Conservation (phyloP, 345 rosid genomes). For the Toxicodendron radicans region DNA sequence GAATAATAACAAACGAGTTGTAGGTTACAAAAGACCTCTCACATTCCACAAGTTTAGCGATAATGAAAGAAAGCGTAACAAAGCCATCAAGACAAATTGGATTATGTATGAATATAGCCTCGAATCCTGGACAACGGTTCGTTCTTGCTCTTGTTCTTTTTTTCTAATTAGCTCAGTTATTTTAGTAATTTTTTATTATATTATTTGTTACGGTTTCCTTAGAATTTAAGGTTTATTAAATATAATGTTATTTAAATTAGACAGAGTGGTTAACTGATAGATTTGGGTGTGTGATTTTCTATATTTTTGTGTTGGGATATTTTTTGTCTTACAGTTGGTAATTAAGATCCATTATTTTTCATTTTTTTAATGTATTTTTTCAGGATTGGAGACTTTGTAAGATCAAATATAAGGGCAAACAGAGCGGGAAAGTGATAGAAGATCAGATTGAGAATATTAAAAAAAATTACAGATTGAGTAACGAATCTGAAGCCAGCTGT, state of each 20-base stretch:
- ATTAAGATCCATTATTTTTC: no score
- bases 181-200: not conserved
- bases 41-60: slow-evolving; percentile 26
- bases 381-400: slow-evolving; percentile 14
- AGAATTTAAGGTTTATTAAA: not conserved
- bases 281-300: no score
- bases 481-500: not conserved
- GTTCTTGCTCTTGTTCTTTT: not conserved
- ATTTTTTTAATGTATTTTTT: not conserved
- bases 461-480: not conserved
- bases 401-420: slow-evolving; percentile 10
- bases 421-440: not conserved
- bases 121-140: slow-evolving; percentile 11
- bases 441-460: not conserved
- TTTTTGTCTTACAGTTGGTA: no score
- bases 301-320: no score
- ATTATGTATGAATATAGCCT: slow-evolving; percentile 19
- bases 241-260: no score
- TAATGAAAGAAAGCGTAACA: slow-evolving; percentile 12
- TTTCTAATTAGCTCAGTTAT: not conserved
- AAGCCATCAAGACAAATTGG: slow-evolving; percentile 35
- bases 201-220: not conserved
- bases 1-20: not conserved
- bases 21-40: slow-evolving; percentile 15
- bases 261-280: no score